A percentile compares a stretch with the other conserved stretches of the same genome.
Evolutionary conservation across 2,329 filamentous ascomycete species (phyloP).

Genomic region (Thermothelomyces thermophilus): DNA sequence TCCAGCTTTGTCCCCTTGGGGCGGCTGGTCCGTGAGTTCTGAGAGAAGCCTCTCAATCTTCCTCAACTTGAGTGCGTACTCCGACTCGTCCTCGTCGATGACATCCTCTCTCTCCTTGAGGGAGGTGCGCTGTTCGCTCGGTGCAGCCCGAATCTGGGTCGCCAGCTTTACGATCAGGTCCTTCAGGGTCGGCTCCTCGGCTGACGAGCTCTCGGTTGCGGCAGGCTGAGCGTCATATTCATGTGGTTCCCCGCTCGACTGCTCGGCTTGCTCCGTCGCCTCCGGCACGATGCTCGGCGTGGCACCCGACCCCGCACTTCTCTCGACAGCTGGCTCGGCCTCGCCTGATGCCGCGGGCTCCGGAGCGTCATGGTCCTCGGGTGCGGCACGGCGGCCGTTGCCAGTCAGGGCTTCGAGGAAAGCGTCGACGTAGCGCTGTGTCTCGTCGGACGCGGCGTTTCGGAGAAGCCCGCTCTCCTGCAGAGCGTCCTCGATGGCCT

Average conservation of each 20-base stretch:
- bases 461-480: slow-evolving; percentile 47
- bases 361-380: slow-evolving; percentile 6
- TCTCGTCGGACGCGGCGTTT: slow-evolving; percentile 40
- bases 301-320: neutral
- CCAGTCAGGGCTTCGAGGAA: slow-evolving; percentile 44
- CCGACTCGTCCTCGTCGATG: slow-evolving; percentile 22
- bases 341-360: neutral
- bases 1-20: neutral
- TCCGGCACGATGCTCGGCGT: neutral
- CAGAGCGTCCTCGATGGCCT: slow-evolving; percentile 49
- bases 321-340: neutral
- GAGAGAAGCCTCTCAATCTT: slow-evolving; percentile 47
- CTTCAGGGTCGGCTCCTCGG: slow-evolving; percentile 31
- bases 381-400: slow-evolving; percentile 10
- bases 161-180: slow-evolving; percentile 49
- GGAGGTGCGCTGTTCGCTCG: slow-evolving; percentile 13
- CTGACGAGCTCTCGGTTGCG: slow-evolving; percentile 3
- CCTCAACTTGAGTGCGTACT: slow-evolving; percentile 36
- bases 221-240: neutral
- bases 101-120: slow-evolving; percentile 6
- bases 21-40: slow-evolving; percentile 38
- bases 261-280: neutral
- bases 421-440: slow-evolving; percentile 42
- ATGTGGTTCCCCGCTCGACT: neutral
- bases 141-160: slow-evolving; percentile 36